Percentiles rank a stretch among this genome's conserved stretches.
Evolutionary conservation across 352 stramenopile species (phyloP).

Genomic region (Phytopythium aichiense): DNA sequence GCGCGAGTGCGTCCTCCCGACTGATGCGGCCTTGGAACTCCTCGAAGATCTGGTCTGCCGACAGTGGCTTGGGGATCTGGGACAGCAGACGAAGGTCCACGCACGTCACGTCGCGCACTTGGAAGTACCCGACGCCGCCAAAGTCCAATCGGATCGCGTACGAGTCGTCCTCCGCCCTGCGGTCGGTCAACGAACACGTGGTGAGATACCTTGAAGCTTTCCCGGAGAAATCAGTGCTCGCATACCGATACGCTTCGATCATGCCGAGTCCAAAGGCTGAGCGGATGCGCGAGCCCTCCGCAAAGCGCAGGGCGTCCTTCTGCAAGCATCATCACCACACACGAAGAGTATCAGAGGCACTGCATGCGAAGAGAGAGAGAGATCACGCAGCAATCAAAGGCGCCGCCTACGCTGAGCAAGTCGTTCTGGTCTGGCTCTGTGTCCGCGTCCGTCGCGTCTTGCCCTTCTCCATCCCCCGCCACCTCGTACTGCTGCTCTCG

Average conservation of each 20-base stretch:
- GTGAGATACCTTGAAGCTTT: no score
- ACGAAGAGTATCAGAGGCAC: background rate
- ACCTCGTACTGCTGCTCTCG: conserved; percentile 30
- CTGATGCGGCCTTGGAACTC: conserved; percentile 70
- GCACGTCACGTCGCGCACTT: conserved; percentile 43
- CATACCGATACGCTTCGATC: conserved; percentile 15
- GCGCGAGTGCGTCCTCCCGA: conserved; percentile 43
- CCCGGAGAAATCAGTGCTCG: background rate
- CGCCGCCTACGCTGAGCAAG: background rate
- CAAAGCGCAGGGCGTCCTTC: conserved; percentile 26
- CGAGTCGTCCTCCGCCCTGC: conserved; percentile 19
- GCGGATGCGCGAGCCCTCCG: conserved; percentile 19
- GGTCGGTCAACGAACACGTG: background rate
- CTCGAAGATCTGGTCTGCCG: conserved; percentile 50
- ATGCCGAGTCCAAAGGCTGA: conserved; percentile 21
- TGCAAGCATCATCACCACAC: conserved; percentile 1
- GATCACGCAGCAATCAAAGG: no score
- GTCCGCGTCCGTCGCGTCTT: background rate
- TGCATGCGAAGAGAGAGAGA: background rate
- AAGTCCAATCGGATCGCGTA: conserved; percentile 35
- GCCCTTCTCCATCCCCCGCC: background rate
- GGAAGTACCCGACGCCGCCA: conserved; percentile 25
- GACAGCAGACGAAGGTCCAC: conserved; percentile 65
- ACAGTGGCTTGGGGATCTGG: conserved; percentile 67
- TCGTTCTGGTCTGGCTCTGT: background rate